Evolutionary conservation across 805 yeast genomes (phyloP).

Genomic region (Saccharomycopsis sp.): DNA sequence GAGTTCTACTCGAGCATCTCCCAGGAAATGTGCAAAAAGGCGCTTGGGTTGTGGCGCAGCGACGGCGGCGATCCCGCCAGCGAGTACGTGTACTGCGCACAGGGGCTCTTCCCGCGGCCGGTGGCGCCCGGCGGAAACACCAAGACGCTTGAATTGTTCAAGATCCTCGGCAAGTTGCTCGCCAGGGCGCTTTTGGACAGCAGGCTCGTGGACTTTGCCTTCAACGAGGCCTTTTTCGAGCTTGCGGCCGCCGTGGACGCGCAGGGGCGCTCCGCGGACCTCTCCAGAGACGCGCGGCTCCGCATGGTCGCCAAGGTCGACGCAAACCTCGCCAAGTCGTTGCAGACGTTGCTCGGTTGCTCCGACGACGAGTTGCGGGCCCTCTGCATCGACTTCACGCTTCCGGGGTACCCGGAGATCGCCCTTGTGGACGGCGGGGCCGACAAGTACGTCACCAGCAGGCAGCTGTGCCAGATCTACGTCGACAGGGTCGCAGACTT

Average conservation of each 20-base stretch:
- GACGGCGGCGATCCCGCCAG: conserved; percentile 28
- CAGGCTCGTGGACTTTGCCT: conserved; percentile 77
- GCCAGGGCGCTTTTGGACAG: conserved; percentile 85
- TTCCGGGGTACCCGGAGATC: conserved; percentile 69
- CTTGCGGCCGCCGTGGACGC: conserved; percentile 34
- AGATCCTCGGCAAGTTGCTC: conserved; percentile 69
- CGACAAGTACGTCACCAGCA: conserved; percentile 38
- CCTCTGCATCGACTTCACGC: conserved; percentile 54
- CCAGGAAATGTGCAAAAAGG: conserved; percentile 55
- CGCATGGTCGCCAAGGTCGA: conserved; percentile 48
- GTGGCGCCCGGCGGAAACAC: conserved; percentile 24
- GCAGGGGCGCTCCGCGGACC: background rate
- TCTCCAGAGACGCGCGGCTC: conserved; percentile 23
- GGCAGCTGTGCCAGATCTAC: conserved; percentile 50
- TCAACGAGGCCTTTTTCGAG: conserved; percentile 65
- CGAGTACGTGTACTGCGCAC: conserved; percentile 34
- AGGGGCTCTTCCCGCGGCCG: conserved; percentile 76
- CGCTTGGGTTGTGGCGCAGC: conserved; percentile 64
- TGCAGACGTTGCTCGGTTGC: conserved; percentile 35
- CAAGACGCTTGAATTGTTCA: conserved; percentile 43
- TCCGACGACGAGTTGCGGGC: conserved; percentile 37
- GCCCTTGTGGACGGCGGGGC: conserved; percentile 55
- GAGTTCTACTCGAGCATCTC: conserved; percentile 87
- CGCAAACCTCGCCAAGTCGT: conserved; percentile 48
- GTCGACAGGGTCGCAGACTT: conserved; percentile 50